Conservation (phyloP, 257 asterid species). For the Ilex aquifolium region DNA sequence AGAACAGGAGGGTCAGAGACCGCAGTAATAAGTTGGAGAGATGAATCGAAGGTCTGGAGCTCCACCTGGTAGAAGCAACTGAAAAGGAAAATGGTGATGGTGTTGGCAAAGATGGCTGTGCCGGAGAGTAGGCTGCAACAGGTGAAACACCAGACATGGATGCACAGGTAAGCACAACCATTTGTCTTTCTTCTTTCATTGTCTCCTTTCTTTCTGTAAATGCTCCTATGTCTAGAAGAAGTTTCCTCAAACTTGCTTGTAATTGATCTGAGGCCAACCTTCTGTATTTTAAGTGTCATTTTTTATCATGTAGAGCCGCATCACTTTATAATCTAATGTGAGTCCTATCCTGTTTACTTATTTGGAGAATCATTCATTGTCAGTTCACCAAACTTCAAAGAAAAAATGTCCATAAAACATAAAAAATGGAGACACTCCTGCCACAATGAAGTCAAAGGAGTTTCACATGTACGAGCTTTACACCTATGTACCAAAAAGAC, state of each 20-base stretch:
- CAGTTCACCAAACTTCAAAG: too few species aligned
- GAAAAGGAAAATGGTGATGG: conserved; percentile 48
- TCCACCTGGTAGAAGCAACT: conserved; percentile 40
- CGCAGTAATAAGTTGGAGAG: conserved; percentile 32
- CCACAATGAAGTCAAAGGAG: too few species aligned
- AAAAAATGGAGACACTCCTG: too few species aligned
- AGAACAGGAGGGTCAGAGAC: conserved; percentile 26
- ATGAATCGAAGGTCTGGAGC: conserved; percentile 31
- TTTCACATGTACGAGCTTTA: too few species aligned
- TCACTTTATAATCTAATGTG: too few species aligned
- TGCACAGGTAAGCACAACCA: conserved; percentile 4
- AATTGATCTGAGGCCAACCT: too few species aligned
- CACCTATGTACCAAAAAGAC: too few species aligned
- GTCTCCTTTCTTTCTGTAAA: conserved; percentile 2
- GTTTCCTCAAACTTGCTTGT: not conserved
- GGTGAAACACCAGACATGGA: conserved; percentile 30
- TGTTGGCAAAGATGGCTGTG: conserved; percentile 41
- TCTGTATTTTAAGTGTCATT: too few species aligned
- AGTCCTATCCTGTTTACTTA: too few species aligned
- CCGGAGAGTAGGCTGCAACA: conserved; percentile 14
- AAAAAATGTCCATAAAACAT: too few species aligned
- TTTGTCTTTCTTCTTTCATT: conserved; percentile 16
- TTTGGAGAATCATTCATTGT: too few species aligned
- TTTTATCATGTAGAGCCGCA: too few species aligned
- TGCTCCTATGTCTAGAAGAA: conserved; percentile 1